Evolutionary conservation across 2,329 filamentous ascomycete genomes (phyloP).

Genomic region (Hypoxylon sp.): DNA sequence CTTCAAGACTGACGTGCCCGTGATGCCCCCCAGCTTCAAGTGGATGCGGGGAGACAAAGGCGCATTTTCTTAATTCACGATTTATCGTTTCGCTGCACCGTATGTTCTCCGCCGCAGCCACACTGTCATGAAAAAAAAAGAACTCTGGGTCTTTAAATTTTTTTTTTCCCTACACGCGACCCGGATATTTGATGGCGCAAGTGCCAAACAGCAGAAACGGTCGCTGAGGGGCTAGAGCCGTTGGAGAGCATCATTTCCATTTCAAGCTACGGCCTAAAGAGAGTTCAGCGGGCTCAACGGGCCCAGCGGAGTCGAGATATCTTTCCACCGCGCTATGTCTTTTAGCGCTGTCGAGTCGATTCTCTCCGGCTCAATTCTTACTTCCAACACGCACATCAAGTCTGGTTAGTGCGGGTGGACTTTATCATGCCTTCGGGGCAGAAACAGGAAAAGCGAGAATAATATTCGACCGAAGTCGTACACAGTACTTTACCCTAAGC

Average conservation of each 20-base stretch:
- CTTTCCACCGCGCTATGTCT: constrained; percentile 25
- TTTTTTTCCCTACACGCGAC: constrained; percentile 21
- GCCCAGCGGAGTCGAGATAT: constrained; percentile 35
- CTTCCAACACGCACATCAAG: constrained; percentile 34
- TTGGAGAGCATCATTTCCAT: constrained; percentile 34
- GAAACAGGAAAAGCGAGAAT: constrained; percentile 35
- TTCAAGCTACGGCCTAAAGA: constrained; percentile 34
- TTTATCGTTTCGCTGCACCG: constrained; percentile 35
- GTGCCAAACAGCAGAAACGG: constrained; percentile 39
- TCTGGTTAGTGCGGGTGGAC: constrained; percentile 36
- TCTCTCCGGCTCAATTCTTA: constrained; percentile 39
- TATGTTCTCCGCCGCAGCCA: constrained; percentile 39
- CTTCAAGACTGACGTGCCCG: constrained; percentile 46
- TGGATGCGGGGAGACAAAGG: constrained; percentile 43
- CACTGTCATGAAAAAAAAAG: constrained; percentile 41
- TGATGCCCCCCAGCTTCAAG: constrained; percentile 43
- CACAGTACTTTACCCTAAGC: constrained; percentile 38
- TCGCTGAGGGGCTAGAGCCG: constrained; percentile 34
- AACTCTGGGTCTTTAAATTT: constrained; percentile 27
- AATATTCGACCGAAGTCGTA: constrained; percentile 42
- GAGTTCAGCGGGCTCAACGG: constrained; percentile 25
- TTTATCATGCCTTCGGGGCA: constrained; percentile 37
- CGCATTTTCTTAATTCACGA: constrained; percentile 42
- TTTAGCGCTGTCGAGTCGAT: constrained; percentile 32
- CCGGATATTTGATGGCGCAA: constrained; percentile 42